A percentile compares a stretch with the other conserved stretches of the same genome.
phyloP scores from a whole-genome alignment of 106 monocot species.

The Vanilla planifolia region DNA sequence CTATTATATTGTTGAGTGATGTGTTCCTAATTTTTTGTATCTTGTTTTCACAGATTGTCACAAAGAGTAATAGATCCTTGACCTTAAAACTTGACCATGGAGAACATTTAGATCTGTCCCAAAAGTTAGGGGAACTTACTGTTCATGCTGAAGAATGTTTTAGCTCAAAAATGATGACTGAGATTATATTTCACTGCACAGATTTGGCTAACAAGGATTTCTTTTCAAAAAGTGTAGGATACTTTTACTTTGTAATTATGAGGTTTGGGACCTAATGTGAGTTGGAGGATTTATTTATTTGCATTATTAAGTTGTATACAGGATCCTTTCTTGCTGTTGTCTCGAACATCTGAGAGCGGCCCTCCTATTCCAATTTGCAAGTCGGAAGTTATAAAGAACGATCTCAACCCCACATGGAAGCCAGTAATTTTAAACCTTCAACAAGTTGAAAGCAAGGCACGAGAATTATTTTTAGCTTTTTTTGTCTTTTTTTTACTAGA shows the following conservation, averaged over 20 bases:
- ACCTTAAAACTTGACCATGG: constrained; percentile 48
- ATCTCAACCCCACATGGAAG: constrained; percentile 89
- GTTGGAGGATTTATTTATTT: not conserved
- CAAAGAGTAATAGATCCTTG: constrained; percentile 42
- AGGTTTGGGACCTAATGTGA: not conserved
- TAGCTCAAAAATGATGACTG: constrained; percentile 52
- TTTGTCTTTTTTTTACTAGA: not conserved
- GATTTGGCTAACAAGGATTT: constrained; percentile 89
- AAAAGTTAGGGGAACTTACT: constrained; percentile 51
- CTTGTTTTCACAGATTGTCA: constrained; percentile 49
- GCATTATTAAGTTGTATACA: constrained; percentile 24
- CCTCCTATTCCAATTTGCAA: constrained; percentile 71
- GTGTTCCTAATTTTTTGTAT: no score
- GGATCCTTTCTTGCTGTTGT: constrained; percentile 94
- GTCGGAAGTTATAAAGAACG: constrained; percentile 91
- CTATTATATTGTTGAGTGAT: no score
- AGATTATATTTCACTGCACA: constrained; percentile 67
- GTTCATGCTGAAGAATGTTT: constrained; percentile 66
- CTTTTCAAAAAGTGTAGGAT: constrained; percentile 91
- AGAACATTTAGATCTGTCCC: constrained; percentile 17
- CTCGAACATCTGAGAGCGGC: constrained; percentile 64
- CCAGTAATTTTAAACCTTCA: constrained; percentile 72
- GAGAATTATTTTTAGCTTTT: not conserved
- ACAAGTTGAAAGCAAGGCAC: constrained; percentile 89
- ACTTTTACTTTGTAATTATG: not conserved